phyloP scores from a whole-genome alignment of 805 yeast species.

The Barnettozyma pratensis region DNA sequence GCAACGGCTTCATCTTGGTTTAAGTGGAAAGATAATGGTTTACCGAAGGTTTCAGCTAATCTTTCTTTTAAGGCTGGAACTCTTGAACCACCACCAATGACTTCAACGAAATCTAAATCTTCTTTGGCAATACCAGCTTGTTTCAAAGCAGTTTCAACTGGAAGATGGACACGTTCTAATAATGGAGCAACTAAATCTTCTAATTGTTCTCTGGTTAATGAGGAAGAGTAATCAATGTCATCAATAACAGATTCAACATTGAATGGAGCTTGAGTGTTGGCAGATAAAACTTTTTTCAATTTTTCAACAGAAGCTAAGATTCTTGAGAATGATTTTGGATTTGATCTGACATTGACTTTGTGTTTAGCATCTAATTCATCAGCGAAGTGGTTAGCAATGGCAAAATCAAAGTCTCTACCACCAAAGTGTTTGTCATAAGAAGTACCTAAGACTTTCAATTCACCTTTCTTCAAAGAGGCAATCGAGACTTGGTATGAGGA shows the following conservation, averaged over 20 bases:
- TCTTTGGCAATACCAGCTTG: slow-evolving; percentile 68
- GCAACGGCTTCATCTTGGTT: slow-evolving; percentile 99
- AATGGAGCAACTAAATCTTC: slow-evolving; percentile 86
- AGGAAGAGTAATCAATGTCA: slow-evolving; percentile 91
- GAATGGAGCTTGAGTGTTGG: slow-evolving; percentile 91
- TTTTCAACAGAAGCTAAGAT: slow-evolving; percentile 88
- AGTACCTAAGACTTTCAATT: slow-evolving; percentile 85
- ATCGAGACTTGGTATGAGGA: slow-evolving; percentile 88
- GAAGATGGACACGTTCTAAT: slow-evolving; percentile 67
- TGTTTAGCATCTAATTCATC: slow-evolving; percentile 86
- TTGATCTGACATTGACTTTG: slow-evolving; percentile 86
- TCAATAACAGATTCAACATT: slow-evolving; percentile 95
- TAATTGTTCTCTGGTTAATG: slow-evolving; percentile 83
- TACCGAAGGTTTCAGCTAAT: slow-evolving; percentile 75
- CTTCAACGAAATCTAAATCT: slow-evolving; percentile 87
- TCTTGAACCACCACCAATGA: slow-evolving; percentile 98
- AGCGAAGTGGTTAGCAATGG: slow-evolving; percentile 92
- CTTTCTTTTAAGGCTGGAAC: slow-evolving; percentile 88
- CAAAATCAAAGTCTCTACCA: slow-evolving; percentile 94
- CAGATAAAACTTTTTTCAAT: slow-evolving; percentile 93
- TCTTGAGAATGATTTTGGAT: slow-evolving; percentile 94
- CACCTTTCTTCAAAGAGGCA: slow-evolving; percentile 93
- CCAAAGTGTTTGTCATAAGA: slow-evolving; percentile 96
- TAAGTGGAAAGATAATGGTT: slow-evolving; percentile 85
- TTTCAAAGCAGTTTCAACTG: slow-evolving; percentile 76